Evolutionary conservation across 1,284 basidiomycete genomes (phyloP), one percentile per base, ranked within the genome.

Genomic region (Xerocomus nothofagi): DNA sequence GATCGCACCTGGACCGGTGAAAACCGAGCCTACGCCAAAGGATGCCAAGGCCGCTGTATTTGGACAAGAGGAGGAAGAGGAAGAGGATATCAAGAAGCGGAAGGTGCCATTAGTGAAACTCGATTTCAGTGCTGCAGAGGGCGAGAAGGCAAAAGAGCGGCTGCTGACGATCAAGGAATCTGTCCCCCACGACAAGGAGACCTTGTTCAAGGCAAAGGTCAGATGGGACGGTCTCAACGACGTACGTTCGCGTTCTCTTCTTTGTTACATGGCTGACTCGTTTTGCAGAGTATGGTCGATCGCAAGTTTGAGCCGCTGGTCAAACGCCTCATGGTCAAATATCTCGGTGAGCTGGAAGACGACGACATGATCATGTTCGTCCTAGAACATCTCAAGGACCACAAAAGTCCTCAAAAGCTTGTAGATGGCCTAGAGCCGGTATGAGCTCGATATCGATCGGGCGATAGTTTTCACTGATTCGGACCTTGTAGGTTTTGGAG

Each of bases 331-430:
- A 92, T 96, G 80, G 77, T 80, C 29, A 86, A 88, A 64, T 91
- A 88, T 59, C 79, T 95, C 4, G 92, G 92, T 50, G 91, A 93
- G 62, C 77, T 91, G 55, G 90, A 92, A 54, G 88, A 91, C 58
- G 89, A 91, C 53, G 93, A 96, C 59, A 76, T 95, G 45, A 84
- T 92, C 42, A 88, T 94, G 79, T 95, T 93, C 63, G 90, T 90
- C 11, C 72, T 93, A 15, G 92, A 94, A 65, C 91, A 94, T 67
- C 70, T 95, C 40, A 87, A 89, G 63, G 90, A 91, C 54, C 87
- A 88, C 62, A 94, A 93, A 63, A 74, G 79, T 14, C 88, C 91
- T 0, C 77, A 78, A 47, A 91, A 91, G 59, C 77, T 95, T 0
- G 80, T 92, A 9, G 92, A 94, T 59, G 91, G 90, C 14, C 72